Evolutionary conservation across 805 yeast genomes (phyloP), one percentile per base, ranked within the genome.

Genomic region (Clavispora santaluciae): DNA sequence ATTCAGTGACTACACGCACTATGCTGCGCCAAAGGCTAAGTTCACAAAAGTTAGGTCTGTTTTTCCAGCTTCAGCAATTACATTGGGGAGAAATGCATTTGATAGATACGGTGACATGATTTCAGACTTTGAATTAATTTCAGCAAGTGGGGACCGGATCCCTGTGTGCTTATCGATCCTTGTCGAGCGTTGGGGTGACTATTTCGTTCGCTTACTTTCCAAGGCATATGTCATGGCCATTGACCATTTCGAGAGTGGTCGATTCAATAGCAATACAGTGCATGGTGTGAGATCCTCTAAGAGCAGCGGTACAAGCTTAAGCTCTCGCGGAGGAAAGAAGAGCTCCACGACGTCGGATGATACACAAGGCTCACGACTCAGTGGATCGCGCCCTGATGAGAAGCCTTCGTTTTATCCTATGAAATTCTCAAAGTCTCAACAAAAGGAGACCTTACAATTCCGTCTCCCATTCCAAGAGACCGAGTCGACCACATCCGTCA

Each of bases 181-280:
- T 39, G 70, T 85, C 49, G 83, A 80, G 49, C 68, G 93, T 54
- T 86, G 95, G 95, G 93, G 93, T 0, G 60, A 76, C 24, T 81
- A 76, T 46, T 86, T 86, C 54, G 81, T 81, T 47, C 70, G 71
- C 48, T 46, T 84, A 13, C 57, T 85, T 29, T 69, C 88, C 0
- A 72, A 75, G 50, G 85, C 82, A 1, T 86, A 83, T 56, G 78
- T 83, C 0, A 66, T 76, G 43, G 82, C 86, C 0, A 71, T 71
- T 6, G 71, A 67, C 24, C 57, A 56, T 36, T 68, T 68, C 44
- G 72, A 68, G 37, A 39, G 51, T 5, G 57, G 54, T 21, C 48
- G 46, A 61, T 58, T 40, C 22, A 41, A 42, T n/a, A 22, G n/a
- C 10, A 40, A 26, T 10, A 16, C 44, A 2, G 21, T 18, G 15